phyloP scores from a whole-genome alignment of 169 alveolate genomes.

The Plasmodium gallinaceum region DNA sequence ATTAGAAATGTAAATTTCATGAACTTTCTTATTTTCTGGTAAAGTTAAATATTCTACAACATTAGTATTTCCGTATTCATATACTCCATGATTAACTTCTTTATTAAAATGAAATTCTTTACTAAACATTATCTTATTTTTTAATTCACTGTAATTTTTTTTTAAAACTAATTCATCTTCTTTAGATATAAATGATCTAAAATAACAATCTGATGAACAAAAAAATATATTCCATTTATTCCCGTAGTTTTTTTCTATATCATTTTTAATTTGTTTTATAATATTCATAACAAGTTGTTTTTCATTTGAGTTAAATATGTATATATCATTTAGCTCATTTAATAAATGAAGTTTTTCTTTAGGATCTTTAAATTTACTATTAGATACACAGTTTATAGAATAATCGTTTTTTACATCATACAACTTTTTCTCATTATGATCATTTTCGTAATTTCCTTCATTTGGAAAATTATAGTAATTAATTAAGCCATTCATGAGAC shows the following conservation, averaged over 20 bases:
- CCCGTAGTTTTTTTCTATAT: slow-evolving; percentile 27
- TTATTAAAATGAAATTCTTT: slow-evolving; percentile 7
- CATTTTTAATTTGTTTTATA: slow-evolving; percentile 19
- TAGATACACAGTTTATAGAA: neutral
- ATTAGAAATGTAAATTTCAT: slow-evolving; percentile 58
- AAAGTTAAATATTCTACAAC: slow-evolving; percentile 56
- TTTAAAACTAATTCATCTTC: slow-evolving; percentile 18
- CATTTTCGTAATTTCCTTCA: slow-evolving; percentile 4
- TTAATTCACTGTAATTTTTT: neutral
- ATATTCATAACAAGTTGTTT: slow-evolving; percentile 2
- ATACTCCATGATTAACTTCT: neutral
- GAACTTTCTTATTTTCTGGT: slow-evolving; percentile 24
- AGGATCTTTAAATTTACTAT: slow-evolving; percentile 5
- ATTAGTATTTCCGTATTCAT: slow-evolving; percentile 1
- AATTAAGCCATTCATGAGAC: neutral
- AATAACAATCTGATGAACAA: slow-evolving; percentile 23
- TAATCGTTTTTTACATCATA: slow-evolving; percentile 9
- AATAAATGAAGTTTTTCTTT: slow-evolving; percentile 12
- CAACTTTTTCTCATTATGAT: slow-evolving; percentile 3
- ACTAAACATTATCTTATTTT: slow-evolving; percentile 15
- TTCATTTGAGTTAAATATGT: slow-evolving; percentile 25
- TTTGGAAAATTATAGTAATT: slow-evolving; percentile 13
- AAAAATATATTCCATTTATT: slow-evolving; percentile 58
- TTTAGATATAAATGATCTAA: slow-evolving; percentile 16
- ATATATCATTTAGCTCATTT: slow-evolving; percentile 31